Evolutionary conservation across 306 rosid species (phyloP).

Genomic region (Parietaria judaica): DNA sequence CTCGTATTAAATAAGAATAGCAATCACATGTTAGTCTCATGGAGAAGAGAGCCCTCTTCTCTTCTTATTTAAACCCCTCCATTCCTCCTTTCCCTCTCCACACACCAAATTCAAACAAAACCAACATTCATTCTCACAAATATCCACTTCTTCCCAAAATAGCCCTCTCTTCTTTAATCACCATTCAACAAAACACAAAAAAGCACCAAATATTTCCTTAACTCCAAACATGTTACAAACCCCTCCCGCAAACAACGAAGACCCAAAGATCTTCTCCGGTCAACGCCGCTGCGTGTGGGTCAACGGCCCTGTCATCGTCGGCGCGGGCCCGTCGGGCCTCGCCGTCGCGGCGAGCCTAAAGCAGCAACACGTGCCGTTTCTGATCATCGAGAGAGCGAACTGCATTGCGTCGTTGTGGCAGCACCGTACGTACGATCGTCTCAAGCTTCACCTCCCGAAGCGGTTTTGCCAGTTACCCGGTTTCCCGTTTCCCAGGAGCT

Average conservation of each 20-base stretch:
- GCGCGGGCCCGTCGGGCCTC: slow-evolving; percentile 89
- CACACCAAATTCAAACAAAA: slow-evolving; percentile 34
- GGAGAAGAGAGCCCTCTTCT: slow-evolving; percentile 8
- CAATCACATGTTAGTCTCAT: slow-evolving; percentile 41
- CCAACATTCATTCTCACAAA: slow-evolving; percentile 4
- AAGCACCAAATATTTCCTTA: not conserved
- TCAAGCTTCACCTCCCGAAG: slow-evolving; percentile 92
- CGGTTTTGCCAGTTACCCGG: slow-evolving; percentile 76
- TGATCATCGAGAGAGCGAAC: slow-evolving; percentile 62
- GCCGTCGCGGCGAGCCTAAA: slow-evolving; percentile 78
- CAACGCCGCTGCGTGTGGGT: slow-evolving; percentile 53
- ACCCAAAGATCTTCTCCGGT: slow-evolving; percentile 16
- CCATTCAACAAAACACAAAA: not conserved
- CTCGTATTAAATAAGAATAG: slow-evolving; percentile 30
- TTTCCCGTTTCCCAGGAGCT: slow-evolving; percentile 56
- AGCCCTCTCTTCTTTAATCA: not conserved
- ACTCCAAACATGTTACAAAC: slow-evolving; percentile 16
- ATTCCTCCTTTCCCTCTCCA: slow-evolving; percentile 30
- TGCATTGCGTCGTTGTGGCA: slow-evolving; percentile 95
- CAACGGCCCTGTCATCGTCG: slow-evolving; percentile 78
- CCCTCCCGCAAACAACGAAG: not conserved
- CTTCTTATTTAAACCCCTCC: slow-evolving; percentile 45
- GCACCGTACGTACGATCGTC: slow-evolving; percentile 62
- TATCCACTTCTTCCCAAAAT: not conserved
- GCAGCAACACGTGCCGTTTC: slow-evolving; percentile 70